Percentiles rank a stretch among this genome's conserved stretches.
Evolutionary conservation across 768 basidiomycete species (phyloP).

Genomic region (Xerocomellus chrysenteron): DNA sequence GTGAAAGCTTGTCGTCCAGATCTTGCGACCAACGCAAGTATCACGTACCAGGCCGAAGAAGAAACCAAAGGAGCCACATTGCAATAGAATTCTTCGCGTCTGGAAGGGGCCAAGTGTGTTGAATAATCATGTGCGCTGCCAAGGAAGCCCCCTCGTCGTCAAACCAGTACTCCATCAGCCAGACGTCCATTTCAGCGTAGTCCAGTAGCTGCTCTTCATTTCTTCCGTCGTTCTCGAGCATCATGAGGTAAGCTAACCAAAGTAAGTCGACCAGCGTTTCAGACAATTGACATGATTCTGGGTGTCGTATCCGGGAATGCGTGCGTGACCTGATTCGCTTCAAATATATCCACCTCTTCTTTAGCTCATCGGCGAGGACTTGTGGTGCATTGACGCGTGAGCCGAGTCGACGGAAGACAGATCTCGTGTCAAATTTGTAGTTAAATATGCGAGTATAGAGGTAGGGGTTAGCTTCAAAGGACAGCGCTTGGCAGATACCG

Average conservation of each 20-base stretch:
- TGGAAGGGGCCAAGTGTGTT: conserved; percentile 56
- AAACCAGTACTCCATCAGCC: conserved; percentile 71
- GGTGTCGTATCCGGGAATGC: conserved; percentile 14
- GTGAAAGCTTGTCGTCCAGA: conserved; percentile 2
- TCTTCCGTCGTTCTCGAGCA: conserved; percentile 78
- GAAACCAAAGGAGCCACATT: conserved; percentile 81
- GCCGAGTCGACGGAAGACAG: conserved; percentile 52
- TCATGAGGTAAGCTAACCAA: conserved; percentile 71
- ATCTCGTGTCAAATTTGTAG: conserved; percentile 61
- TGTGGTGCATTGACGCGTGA: conserved; percentile 37
- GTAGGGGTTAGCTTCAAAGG: conserved; percentile 54
- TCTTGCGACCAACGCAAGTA: background rate
- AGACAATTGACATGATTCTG: conserved; percentile 24
- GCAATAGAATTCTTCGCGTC: conserved; percentile 54
- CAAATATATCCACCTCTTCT: conserved; percentile 56
- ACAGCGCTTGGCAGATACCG: conserved; percentile 48
- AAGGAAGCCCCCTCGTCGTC: conserved; percentile 55
- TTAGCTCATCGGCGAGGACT: conserved; percentile 61
- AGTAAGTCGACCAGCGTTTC: conserved; percentile 43
- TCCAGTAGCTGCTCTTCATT: conserved; percentile 71
- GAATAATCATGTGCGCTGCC: conserved; percentile 41
- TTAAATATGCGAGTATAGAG: conserved; percentile 73
- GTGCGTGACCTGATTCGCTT: conserved; percentile 51
- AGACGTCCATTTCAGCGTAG: conserved; percentile 59
- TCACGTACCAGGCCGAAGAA: conserved; percentile 58